Percentiles rank a stretch among this genome's conserved stretches.
Evolutionary conservation across 805 yeast genomes (phyloP).

Genomic region (Tetrapisispora namnaoensis): DNA sequence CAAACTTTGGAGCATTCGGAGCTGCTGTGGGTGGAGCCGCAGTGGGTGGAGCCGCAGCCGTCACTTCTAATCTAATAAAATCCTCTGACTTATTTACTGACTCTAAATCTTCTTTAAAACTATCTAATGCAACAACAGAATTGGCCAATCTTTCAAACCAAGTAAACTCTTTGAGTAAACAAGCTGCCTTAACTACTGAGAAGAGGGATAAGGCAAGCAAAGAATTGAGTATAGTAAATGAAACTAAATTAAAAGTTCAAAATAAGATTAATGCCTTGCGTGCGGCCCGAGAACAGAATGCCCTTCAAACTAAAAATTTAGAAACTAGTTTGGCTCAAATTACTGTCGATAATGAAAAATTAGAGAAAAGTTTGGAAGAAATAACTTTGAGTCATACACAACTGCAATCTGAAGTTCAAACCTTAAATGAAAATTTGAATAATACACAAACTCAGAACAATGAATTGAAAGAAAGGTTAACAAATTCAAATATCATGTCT

Average conservation of each 20-base stretch:
- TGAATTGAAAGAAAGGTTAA: slow-evolving; percentile 57
- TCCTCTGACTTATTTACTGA: slow-evolving; percentile 49
- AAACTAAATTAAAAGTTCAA: slow-evolving; percentile 62
- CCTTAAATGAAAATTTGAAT: slow-evolving; percentile 49
- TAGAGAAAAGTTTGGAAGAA: slow-evolving; percentile 62
- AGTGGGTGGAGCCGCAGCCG: slow-evolving; percentile 14
- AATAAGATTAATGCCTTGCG: slow-evolving; percentile 57
- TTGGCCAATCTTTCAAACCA: slow-evolving; percentile 82
- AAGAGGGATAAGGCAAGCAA: slow-evolving; percentile 67
- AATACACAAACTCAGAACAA: slow-evolving; percentile 61
- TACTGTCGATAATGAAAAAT: slow-evolving; percentile 54
- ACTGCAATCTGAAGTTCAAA: slow-evolving; percentile 53
- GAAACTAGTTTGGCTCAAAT: slow-evolving; percentile 53
- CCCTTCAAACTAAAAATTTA: slow-evolving; percentile 61
- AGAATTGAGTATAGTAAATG: slow-evolving; percentile 61
- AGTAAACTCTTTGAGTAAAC: slow-evolving; percentile 65
- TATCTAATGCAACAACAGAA: slow-evolving; percentile 74
- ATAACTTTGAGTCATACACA: slow-evolving; percentile 73
- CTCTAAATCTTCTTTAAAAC: slow-evolving; percentile 49
- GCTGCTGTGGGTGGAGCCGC: slow-evolving; percentile 7
- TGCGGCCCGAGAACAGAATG: slow-evolving; percentile 68
- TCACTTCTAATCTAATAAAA: slow-evolving; percentile 14
- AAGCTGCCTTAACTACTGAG: slow-evolving; percentile 59
- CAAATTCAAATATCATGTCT: slow-evolving; percentile 55
- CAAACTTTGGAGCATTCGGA: slow-evolving; percentile 22